phyloP scores from a whole-genome alignment of 192 early-diverging fungal species.

The Coemansia sp. region DNA sequence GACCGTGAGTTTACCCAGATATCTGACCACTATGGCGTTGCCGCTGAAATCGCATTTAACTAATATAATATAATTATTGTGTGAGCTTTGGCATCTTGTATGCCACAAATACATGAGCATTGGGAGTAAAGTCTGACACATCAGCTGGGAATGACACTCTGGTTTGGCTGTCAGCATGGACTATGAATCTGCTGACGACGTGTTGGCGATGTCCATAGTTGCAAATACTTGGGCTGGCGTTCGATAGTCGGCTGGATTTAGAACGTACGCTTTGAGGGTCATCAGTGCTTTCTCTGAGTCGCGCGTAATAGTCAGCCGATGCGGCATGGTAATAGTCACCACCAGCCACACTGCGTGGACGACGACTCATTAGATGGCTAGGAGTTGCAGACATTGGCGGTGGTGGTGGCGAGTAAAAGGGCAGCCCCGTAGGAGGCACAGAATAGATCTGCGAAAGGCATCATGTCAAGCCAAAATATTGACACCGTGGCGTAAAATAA shows the following conservation, averaged over 20 bases:
- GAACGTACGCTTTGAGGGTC: constrained; percentile 49
- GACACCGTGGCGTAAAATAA: too few species aligned
- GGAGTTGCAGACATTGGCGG: not conserved
- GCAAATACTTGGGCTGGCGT: constrained; percentile 36
- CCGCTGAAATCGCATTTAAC: constrained; percentile 24
- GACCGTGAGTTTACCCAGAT: constrained; percentile 48
- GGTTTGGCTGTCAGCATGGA: constrained; percentile 34
- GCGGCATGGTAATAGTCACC: constrained; percentile 14
- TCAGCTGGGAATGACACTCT: constrained; percentile 23
- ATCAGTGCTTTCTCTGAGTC: constrained; percentile 10
- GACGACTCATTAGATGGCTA: not conserved
- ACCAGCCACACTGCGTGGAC: constrained; percentile 10
- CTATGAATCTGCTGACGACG: constrained; percentile 39
- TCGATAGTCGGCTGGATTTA: constrained; percentile 44
- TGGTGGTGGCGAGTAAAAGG: not conserved
- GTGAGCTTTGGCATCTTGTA: constrained; percentile 54
- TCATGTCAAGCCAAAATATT: not conserved
- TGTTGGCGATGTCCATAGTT: constrained; percentile 32
- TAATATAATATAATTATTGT: not conserved
- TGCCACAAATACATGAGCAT: constrained; percentile 52
- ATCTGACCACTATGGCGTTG: constrained; percentile 60
- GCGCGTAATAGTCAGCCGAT: not conserved
- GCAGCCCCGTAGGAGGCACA: not conserved
- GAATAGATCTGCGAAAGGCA: not conserved
- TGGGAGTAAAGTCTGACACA: constrained; percentile 53